Percentiles rank a stretch among this genome's conserved stretches.
These are phyloP conservation scores for Fusarium dlaminii DNA, from an alignment of 2,329 filamentous ascomycete genomes.

Conservation along the genomic window DNA sequence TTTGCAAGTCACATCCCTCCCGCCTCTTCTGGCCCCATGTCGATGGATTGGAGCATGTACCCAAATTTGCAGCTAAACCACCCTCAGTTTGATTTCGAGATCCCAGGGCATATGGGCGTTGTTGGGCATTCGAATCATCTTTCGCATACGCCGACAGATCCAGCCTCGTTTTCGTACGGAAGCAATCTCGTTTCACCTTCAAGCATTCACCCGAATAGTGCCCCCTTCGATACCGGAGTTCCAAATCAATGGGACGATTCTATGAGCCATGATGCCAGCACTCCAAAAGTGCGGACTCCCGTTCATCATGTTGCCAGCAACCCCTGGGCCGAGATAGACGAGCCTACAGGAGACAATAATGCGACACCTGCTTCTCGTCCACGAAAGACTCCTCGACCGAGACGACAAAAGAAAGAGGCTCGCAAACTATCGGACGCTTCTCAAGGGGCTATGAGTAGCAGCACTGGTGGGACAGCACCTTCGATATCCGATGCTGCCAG, in stretches of 20 bases:
- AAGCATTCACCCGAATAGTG: conserved; percentile 34
- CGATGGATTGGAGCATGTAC: conserved; percentile 40
- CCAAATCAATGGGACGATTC: conserved; percentile 37
- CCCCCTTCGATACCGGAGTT: conserved; percentile 27
- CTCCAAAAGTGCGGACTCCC: conserved; percentile 40
- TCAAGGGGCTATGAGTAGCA: conserved; percentile 25
- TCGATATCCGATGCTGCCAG: conserved; percentile 38
- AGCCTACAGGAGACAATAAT: conserved; percentile 14
- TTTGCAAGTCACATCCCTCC: conserved; percentile 31
- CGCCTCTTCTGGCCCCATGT: conserved; percentile 21
- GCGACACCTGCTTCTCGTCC: conserved; percentile 14
- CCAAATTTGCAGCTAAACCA: conserved; percentile 26
- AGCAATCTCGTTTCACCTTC: conserved; percentile 37
- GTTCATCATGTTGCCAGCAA: conserved; percentile 32
- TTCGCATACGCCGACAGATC: conserved; percentile 26
- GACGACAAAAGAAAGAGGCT: conserved; percentile 30
- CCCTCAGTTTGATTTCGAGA: conserved; percentile 37
- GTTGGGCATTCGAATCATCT: conserved; percentile 33
- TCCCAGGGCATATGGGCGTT: conserved; percentile 30
- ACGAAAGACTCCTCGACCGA: conserved; percentile 31
- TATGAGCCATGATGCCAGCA: conserved; percentile 33
- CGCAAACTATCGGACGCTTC: conserved; percentile 33
- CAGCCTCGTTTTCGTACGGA: conserved; percentile 30
- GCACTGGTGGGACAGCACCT: conserved; percentile 25
- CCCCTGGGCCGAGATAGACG: conserved; percentile 40